Evolutionary conservation across 129 eudicot species (phyloP), one percentile per base, ranked within the genome.

Genomic region (Flaveria bidentis): DNA sequence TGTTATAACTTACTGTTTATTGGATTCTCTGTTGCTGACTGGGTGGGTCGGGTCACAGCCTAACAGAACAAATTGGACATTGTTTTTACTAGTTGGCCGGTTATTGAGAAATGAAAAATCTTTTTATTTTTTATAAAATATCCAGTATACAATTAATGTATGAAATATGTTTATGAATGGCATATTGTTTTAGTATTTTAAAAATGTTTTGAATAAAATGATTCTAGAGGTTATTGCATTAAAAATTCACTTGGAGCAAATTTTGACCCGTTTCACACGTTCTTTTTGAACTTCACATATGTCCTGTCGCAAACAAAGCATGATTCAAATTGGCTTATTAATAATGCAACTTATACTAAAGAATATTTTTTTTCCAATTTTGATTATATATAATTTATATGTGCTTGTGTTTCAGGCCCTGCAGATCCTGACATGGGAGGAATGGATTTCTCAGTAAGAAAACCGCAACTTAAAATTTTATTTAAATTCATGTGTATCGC

Each of bases 401-500:
- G 2, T 41, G 4, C 71, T 60, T 6, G 9, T 41, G 49, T 65
- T 44, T 49, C 76, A 85, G 92, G 82, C 72, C 83, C 96, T 9
- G 78, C 74, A 1, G 96, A 88, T 12, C 41, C 70, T 33, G 96
- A 85, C 75, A 81, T 86, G 85, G 92, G 86, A 28, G 93, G 94
- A 72, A 90, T 90, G 96, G 98, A 92, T 78, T 92, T 92, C 88
- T 90, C 98, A 45, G 98, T 92, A 86, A 75, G 90, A 5, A 76
- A 45, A 11, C 60, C 4, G 23, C 41, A 12, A 6, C 18, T 33
- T 53, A 10, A 15, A 17, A 3, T 53, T 2, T 1, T 1, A 22
- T 52, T 6, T 30, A 45, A 9, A 0, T 57, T 23, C 2, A 1
- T 23, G 0, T 45, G 25, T 46, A 36, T 55, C 39, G 62, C 1